Conservation (phyloP, 768 basidiomycete genomes). For the Termitomyces sp. region DNA sequence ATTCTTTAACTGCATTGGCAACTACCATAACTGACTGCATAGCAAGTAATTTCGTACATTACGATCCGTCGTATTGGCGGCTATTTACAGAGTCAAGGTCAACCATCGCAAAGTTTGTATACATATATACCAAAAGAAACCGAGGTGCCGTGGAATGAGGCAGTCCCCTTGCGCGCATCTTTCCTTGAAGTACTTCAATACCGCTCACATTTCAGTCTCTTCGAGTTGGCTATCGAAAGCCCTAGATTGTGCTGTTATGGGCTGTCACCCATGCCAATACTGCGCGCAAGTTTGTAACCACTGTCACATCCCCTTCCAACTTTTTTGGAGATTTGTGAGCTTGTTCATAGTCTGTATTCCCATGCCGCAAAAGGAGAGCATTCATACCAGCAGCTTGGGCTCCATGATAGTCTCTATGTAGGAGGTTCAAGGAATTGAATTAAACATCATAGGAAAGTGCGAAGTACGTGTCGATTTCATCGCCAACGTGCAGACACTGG, state of each 20-base stretch:
- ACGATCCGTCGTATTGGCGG: neutral
- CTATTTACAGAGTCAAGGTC: neutral
- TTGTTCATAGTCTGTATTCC: conserved; percentile 7
- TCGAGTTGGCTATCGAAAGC: neutral
- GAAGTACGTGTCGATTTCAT: conserved; percentile 61
- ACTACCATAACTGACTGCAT: neutral
- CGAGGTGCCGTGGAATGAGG: neutral
- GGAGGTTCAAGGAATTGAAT: neutral
- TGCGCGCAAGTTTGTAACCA: conserved; percentile 9
- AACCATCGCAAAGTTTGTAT: neutral
- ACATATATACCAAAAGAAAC: neutral
- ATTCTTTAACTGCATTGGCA: conserved; percentile 1
- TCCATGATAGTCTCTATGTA: conserved; percentile 16
- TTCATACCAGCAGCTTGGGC: conserved; percentile 17
- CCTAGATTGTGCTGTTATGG: conserved; percentile 1
- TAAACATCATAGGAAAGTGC: neutral
- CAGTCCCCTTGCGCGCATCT: neutral
- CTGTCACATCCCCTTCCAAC: neutral
- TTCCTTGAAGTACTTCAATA: neutral
- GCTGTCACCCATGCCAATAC: conserved; percentile 14
- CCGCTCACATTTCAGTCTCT: neutral
- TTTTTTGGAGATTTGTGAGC: conserved; percentile 8
- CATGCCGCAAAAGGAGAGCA: conserved; percentile 15
- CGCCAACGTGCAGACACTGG: conserved; percentile 69
- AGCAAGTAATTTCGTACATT: conserved; percentile 5